Base-by-base conservation (phyloP, 164 flowering plant genomes). In the Litsea cubeba region DNA sequence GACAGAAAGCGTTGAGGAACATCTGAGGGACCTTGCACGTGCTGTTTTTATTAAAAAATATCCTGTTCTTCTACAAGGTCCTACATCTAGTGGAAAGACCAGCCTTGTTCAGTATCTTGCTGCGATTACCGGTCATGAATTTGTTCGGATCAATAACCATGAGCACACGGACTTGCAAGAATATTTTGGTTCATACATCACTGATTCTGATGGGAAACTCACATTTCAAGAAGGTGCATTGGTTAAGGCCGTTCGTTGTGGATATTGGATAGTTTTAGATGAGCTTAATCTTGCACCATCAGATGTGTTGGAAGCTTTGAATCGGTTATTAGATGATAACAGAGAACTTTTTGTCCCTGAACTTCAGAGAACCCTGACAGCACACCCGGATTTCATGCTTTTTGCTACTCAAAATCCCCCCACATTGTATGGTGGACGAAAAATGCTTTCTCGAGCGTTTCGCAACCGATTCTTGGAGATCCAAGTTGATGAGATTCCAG, bases 371-470 rank as follows among this genome's bases (percentile, higher is more conserved):
- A 83, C 91, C 12, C 73, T 95, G n/a, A 79, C 71, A 20, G 91
- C 99, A 20, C 98, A 95, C 81, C 89, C 90, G 65, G 78, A 94
- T 78, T 95, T 95, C 86, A 95, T 93, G 99, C 91, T 95, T 76
- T 95, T 95, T 83, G 99, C 99, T 15, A 95, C 99, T 57, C 99
- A 95, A 80, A 95, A 95, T 75, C 99, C 99, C 11, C 99, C 99
- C 14, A 87, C 88, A 40, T 72, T 88, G 25, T 95, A 95, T 85
- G 97, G 92, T 68, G 99, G 99, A 50, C 92, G 99, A 62, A 95
- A 95, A 83, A 86, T 92, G 84, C 97, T 95, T 73, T 95, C 99
- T 51, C 87, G 97, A 81, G 99, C 99, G 46, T 93, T 95, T 71
- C 91, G 97, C 35, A 95, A 95, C 75, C 95, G 99, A 51, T 95